These are phyloP conservation scores for Senna siamea DNA, from an alignment of 306 rosid species.

Conservation along the genomic window DNA sequence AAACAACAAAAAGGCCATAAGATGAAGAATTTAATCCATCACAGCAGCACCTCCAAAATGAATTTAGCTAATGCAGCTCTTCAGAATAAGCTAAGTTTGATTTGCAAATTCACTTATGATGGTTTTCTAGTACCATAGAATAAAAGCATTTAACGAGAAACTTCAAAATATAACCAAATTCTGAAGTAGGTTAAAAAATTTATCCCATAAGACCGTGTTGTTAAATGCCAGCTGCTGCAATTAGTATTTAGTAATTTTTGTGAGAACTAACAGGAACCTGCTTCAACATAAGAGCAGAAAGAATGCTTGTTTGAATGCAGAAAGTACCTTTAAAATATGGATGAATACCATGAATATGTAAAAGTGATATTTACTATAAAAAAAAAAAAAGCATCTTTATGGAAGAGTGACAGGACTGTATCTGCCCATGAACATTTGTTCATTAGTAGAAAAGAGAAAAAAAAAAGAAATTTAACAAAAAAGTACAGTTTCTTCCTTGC, in stretches of 20 bases:
- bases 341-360: not conserved
- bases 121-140: not conserved
- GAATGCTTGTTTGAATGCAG: not conserved
- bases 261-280: not conserved
- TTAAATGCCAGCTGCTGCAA: not conserved
- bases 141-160: constrained; percentile 1
- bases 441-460: constrained; percentile 1
- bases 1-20: constrained; percentile 15
- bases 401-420: not conserved
- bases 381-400: not conserved
- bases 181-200: not conserved
- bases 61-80: constrained; percentile 10
- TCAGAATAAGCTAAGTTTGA: constrained; percentile 12
- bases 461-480: constrained; percentile 25
- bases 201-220: not conserved
- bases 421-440: constrained; percentile 9
- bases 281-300: not conserved
- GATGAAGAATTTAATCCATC: constrained; percentile 27
- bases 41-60: constrained; percentile 32
- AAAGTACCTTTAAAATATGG: not conserved
- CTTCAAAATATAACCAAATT: not conserved
- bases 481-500: not conserved
- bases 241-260: not conserved
- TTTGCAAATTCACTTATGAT: not conserved
- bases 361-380: not conserved